Evolutionary conservation across 208 protist genomes (phyloP).

Genomic region (Leishmania tarentolae): DNA sequence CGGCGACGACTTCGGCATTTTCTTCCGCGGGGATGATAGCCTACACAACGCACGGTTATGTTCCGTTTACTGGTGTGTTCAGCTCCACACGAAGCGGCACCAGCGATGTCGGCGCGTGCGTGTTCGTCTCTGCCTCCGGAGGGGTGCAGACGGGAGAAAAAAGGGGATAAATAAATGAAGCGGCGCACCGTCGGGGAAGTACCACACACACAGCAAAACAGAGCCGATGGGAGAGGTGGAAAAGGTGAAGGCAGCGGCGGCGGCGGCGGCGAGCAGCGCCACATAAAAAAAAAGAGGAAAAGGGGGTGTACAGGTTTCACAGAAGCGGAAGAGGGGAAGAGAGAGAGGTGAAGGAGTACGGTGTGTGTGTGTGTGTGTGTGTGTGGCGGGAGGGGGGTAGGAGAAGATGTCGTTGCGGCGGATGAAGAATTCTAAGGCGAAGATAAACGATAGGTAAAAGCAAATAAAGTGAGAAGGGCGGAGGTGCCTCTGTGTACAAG

Average conservation of each 20-base stretch:
- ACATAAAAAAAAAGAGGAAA: not conserved
- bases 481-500: not conserved
- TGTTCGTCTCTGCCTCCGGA: not conserved
- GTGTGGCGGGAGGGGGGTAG: not conserved
- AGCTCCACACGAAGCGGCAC: not conserved
- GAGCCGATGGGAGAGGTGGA: not conserved
- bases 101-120: not conserved
- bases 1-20: conserved; percentile 7
- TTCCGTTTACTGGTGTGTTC: not conserved
- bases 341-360: not conserved
- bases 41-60: not conserved
- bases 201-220: not conserved
- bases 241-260: not conserved
- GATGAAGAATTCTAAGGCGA: not conserved
- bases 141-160: not conserved
- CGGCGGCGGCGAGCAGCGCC: not conserved
- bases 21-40: not conserved
- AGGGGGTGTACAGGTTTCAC: not conserved
- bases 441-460: not conserved
- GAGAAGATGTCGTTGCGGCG: not conserved
- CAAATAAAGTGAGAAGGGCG: not conserved
- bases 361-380: not conserved
- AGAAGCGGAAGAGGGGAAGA: not conserved
- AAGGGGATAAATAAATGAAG: not conserved
- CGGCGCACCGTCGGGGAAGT: too few species aligned